phyloP scores from a whole-genome alignment of 2,329 filamentous ascomycete species.

The Helicocarpus griseus region DNA sequence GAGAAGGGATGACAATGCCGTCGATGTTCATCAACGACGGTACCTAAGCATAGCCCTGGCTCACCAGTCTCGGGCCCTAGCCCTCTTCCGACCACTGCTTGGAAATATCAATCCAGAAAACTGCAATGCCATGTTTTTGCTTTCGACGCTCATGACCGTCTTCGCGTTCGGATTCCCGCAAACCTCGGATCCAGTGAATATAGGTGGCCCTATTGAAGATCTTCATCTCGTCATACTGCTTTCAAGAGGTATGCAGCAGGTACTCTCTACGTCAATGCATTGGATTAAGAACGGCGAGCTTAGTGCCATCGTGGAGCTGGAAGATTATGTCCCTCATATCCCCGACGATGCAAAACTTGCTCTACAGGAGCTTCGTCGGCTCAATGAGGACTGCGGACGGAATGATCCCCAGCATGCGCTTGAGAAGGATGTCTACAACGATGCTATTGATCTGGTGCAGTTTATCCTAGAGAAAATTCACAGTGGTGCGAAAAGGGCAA shows the following conservation, averaged over 20 bases:
- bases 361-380: constrained; percentile 17
- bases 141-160: constrained; percentile 24
- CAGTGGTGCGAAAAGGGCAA: constrained; percentile 20
- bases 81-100: constrained; percentile 16
- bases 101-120: constrained; percentile 19
- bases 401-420: constrained; percentile 17
- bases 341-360: constrained; percentile 20
- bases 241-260: constrained; percentile 21
- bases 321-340: constrained; percentile 24
- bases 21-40: not conserved
- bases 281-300: constrained; percentile 21
- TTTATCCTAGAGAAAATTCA: constrained; percentile 21
- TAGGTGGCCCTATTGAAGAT: constrained; percentile 18
- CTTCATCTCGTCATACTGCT: constrained; percentile 22
- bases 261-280: constrained; percentile 16
- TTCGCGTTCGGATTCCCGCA: constrained; percentile 26
- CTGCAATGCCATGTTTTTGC: constrained; percentile 27
- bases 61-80: constrained; percentile 19
- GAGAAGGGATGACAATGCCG: constrained; percentile 7
- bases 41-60: constrained; percentile 22
- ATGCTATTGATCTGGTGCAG: constrained; percentile 20
- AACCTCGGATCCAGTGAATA: constrained; percentile 6
- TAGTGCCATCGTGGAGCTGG: constrained; percentile 15
- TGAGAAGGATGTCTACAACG: constrained; percentile 19
- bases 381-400: constrained; percentile 17